Base-by-base conservation (phyloP, 371 early-diverging fungal genomes). In the Lichtheimia corymbifera region DNA sequence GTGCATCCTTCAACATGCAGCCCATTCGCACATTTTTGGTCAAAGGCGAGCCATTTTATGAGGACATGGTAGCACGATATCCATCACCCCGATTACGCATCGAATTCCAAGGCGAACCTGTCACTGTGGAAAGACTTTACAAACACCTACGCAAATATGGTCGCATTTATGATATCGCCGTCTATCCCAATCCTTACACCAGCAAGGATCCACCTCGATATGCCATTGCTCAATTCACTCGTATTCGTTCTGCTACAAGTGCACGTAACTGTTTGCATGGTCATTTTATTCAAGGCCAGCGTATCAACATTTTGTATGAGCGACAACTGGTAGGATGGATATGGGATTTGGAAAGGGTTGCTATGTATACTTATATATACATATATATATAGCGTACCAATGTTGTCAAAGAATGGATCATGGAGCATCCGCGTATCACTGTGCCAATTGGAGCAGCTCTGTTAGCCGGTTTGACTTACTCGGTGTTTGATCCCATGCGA, bases 221-320 rank as follows among this genome's bases (percentile, higher is more conserved):
- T 68, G 96, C 92, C 0, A 79, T 88, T 30, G 86, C 93, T 53
- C 88, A 91, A 59, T 97, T 88, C 65, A 79, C 86, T 12, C 72
- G 83, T 35, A 77, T 88, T 55, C 85, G 94, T 11, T 80, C 87
- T 0, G 96, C 97, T 12, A 90, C 97, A 4, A 87, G 88, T 51
- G 97, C 97, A 1, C 83, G 92, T 17, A 93, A 93, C 63, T 97
- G 97, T 76, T 75, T 93, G 49, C 91, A 96, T 59, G 93, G 93
- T 4, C 73, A 87, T 49, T 58, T 72, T 1, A 69, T 97, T 45
- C 84, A 84, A 18, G 85, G 81, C 1, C 90, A 92, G 0, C 70
- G 80, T n/a, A 64, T 97, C 22, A 74, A 73, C 27, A 78, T 93
- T 42, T 63, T 82, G 4, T 96, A 93, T 67, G 94, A 93, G 55